Evolutionary conservation across 176 grass and related monocot genomes (phyloP).

Genomic region (Otatea glauca): DNA sequence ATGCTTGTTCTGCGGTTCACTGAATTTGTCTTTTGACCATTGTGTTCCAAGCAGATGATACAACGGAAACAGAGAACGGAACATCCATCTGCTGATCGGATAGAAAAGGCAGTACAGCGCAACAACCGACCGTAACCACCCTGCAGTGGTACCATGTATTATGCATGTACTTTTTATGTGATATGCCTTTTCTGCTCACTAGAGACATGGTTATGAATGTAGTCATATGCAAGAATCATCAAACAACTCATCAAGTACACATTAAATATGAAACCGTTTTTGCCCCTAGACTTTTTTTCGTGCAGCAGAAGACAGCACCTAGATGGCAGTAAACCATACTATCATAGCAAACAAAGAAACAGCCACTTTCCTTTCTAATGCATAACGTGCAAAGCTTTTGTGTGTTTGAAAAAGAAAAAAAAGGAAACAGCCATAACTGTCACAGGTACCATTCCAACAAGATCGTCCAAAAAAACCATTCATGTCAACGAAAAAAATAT

Average conservation of each 20-base stretch:
- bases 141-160: not conserved
- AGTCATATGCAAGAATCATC: not conserved
- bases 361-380: not conserved
- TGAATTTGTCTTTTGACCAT: not conserved
- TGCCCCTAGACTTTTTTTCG: not conserved
- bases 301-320: not conserved
- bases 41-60: not conserved
- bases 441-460: not conserved
- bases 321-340: not conserved
- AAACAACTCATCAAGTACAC: not conserved
- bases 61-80: not conserved
- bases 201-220: not conserved
- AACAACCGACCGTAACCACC: conserved; percentile 32
- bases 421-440: not conserved
- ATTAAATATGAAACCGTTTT: not conserved
- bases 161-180: conserved; percentile 18
- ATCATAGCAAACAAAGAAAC: not conserved
- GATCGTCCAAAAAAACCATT: not conserved
- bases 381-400: too few species aligned
- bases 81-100: conserved; percentile 25
- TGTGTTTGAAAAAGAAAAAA: too few species aligned
- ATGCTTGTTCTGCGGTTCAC: not conserved
- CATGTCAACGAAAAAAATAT: not conserved
- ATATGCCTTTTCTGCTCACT: conserved; percentile 17
- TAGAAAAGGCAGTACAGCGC: not conserved